phyloP scores from a whole-genome alignment of 164 flowering plant genomes.

The Hamamelis virginiana region DNA sequence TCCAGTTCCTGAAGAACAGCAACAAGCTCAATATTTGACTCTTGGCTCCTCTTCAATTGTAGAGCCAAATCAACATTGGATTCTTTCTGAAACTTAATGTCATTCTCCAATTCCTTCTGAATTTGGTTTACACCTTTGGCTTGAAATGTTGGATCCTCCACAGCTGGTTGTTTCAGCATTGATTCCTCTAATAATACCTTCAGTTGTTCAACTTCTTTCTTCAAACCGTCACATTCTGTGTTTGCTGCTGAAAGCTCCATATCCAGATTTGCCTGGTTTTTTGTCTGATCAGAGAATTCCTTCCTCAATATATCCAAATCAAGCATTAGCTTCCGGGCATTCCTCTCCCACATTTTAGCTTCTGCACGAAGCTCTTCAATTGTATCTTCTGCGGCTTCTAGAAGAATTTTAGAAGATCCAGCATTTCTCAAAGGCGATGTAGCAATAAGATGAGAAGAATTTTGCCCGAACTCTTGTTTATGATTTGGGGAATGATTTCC shows the following conservation, averaged over 20 bases:
- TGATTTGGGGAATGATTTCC: slow-evolving; percentile 26
- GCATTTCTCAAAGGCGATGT: slow-evolving; percentile 34
- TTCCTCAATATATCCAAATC: slow-evolving; percentile 62
- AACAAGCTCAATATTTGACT: slow-evolving; percentile 85
- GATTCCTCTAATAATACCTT: slow-evolving; percentile 40
- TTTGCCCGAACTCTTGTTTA: slow-evolving; percentile 22
- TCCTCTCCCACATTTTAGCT: slow-evolving; percentile 85
- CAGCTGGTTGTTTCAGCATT: slow-evolving; percentile 22
- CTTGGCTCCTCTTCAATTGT: slow-evolving; percentile 70
- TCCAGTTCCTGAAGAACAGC: slow-evolving; percentile 83
- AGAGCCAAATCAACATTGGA: slow-evolving; percentile 54
- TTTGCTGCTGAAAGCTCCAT: slow-evolving; percentile 66
- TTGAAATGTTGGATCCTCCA: slow-evolving; percentile 29
- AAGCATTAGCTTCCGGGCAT: slow-evolving; percentile 60
- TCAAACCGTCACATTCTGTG: slow-evolving; percentile 60
- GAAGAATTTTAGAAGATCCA: slow-evolving; percentile 47
- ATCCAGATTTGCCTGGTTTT: slow-evolving; percentile 41
- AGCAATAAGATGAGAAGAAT: slow-evolving; percentile 16
- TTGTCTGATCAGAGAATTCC: slow-evolving; percentile 60
- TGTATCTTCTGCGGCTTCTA: slow-evolving; percentile 68
- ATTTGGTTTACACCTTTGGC: slow-evolving; percentile 24
- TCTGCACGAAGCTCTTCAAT: slow-evolving; percentile 68
- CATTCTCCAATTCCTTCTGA: slow-evolving; percentile 57
- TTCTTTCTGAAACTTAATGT: slow-evolving; percentile 58
- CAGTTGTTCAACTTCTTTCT: slow-evolving; percentile 55